Percentiles rank a stretch among this genome's conserved stretches.
Evolutionary conservation across 2,329 filamentous ascomycete genomes (phyloP).

Genomic region (Exutisphaerella laricina): DNA sequence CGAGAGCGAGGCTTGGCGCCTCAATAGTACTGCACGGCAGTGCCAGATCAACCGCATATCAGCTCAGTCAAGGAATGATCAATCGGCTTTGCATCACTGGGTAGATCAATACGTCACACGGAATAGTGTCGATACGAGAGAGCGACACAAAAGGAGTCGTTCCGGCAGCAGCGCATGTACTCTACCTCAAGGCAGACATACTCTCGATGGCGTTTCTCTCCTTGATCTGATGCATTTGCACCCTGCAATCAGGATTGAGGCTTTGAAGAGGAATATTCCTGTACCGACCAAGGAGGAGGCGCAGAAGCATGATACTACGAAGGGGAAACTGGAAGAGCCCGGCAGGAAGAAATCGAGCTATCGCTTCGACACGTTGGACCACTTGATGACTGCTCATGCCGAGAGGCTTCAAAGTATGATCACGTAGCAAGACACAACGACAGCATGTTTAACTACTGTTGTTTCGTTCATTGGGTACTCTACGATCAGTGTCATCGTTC

Average conservation of each 20-base stretch:
- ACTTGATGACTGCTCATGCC: not conserved
- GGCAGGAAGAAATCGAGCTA: not conserved
- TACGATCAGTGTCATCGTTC: not conserved
- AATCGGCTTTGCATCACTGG: not conserved
- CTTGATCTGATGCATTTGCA: slow-evolving; percentile 1
- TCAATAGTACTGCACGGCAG: not conserved
- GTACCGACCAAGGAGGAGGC: not conserved
- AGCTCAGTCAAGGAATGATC: not conserved
- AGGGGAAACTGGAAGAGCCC: not conserved
- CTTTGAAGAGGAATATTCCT: not conserved
- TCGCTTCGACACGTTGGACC: not conserved
- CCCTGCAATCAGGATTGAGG: not conserved
- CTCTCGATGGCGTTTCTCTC: not conserved
- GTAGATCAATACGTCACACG: not conserved
- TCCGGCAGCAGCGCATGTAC: no score
- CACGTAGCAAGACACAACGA: no score
- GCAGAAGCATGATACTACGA: not conserved
- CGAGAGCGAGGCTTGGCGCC: not conserved
- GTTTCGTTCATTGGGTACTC: not conserved
- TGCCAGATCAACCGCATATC: not conserved
- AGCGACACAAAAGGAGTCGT: no score
- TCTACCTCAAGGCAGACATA: not conserved
- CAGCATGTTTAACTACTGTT: not conserved
- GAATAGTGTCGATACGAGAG: no score
- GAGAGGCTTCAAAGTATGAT: not conserved